A percentile compares a stretch with the other conserved stretches of the same genome.
Conservation (phyloP, 1,284 basidiomycete species). For the Agroathelia rolfsii region DNA sequence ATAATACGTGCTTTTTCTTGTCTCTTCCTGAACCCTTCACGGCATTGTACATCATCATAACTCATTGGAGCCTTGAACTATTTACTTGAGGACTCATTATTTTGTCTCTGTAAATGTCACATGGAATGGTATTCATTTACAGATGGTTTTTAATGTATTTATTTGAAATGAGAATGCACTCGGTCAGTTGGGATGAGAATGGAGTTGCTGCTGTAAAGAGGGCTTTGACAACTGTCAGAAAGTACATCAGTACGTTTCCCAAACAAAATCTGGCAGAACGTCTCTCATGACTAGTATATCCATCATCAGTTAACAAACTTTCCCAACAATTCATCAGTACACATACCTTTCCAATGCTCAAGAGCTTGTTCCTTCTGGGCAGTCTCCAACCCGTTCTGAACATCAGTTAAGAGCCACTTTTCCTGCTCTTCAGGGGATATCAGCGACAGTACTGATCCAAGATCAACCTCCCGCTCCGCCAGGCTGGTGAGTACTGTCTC, state of each 20-base stretch:
- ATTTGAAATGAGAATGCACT: no score
- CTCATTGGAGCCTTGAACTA: no score
- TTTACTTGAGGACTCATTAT: no score
- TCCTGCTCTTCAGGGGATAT: constrained; percentile 26
- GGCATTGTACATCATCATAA: no score
- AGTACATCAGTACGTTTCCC: constrained; percentile 28
- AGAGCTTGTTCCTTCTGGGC: constrained; percentile 52
- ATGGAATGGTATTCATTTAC: no score
- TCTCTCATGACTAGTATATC: constrained; percentile 26
- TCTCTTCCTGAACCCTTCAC: no score
- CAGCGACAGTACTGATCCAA: constrained; percentile 32
- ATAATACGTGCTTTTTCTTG: no score
- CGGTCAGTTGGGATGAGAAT: no score
- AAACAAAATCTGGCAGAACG: constrained; percentile 24
- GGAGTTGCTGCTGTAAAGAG: no score
- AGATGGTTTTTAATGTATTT: no score
- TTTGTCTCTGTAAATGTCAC: no score
- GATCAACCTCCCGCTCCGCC: constrained; percentile 40
- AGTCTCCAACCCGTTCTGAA: constrained; percentile 45
- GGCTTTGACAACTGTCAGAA: no score
- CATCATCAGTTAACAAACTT: constrained; percentile 8
- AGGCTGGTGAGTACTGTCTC: constrained; percentile 33
- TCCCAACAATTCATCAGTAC: constrained; percentile 5
- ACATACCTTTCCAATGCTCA: constrained; percentile 72
- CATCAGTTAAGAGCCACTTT: constrained; percentile 47